Base-by-base conservation (phyloP, 208 protist species). In the Angomonas deanei region DNA sequence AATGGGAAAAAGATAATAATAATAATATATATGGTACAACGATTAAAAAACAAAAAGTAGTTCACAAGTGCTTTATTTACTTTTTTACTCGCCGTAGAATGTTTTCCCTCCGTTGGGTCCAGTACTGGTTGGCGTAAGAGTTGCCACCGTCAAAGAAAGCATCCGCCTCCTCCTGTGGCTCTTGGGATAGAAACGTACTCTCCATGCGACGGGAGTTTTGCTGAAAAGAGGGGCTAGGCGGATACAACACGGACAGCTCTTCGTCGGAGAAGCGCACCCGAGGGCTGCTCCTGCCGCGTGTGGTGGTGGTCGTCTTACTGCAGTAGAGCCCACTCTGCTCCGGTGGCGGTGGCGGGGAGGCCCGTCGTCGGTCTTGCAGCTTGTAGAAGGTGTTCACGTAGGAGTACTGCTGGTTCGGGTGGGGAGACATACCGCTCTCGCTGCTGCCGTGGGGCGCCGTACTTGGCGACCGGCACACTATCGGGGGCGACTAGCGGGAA, bases 311-410 rank as follows among this genome's bases (percentile, higher is more conserved):
- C 4, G n/a, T 21, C n/a, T 27, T 19, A 19, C 27, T 55, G 49
- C 49, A n/a, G 15, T 55, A 19, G 23, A 55, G 36, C 15, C 49
- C 24, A 32, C 49, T 30, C 27, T 32, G 49, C 49, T 55, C 19
- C 15, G 36, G 36, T n/a, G 36, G 36, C 36, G 36, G 36, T 15
- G 36, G 36, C 36, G 36, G 36, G 15, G 36, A 42, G 11, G 36
- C 15, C 36, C 36, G 36, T 42, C 36, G 36, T 42, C 11, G n/a
- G n/a, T n/a, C n/a, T n/a, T 49, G 15, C 4, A 69, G 61, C 64
- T 71, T 70, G 48, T 69, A 78, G 66, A 83, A 83, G 5, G 68
- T 61, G 17, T 83, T 69, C 42, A 83, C 68, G 36, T 83, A 83
- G 24, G 77, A 79, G 55, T 69, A 69, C 32, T 60, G 46, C 32